A percentile compares a stretch with the other conserved stretches of the same genome.
Evolutionary conservation across 129 eudicot genomes (phyloP).

Genomic region (Oenanthe sinensis): DNA sequence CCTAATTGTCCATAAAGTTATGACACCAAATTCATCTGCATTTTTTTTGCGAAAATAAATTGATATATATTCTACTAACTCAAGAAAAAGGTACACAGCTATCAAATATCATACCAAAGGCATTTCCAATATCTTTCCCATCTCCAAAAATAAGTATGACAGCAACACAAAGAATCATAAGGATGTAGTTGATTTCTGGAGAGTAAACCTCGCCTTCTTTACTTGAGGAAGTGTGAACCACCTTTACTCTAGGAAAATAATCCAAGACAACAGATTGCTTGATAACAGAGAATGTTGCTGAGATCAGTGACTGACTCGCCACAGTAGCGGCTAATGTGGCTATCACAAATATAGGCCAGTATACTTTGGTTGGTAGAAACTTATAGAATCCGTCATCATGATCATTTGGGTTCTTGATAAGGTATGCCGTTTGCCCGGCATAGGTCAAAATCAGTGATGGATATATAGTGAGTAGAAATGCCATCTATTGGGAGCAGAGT

Average conservation of each 20-base stretch:
- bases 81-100: not conserved
- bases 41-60: not conserved
- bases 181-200: conserved; percentile 60
- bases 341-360: conserved; percentile 66
- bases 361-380: conserved; percentile 43
- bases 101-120: conserved; percentile 41
- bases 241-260: conserved; percentile 65
- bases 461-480: conserved; percentile 45
- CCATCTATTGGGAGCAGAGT: conserved; percentile 30
- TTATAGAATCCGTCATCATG: conserved; percentile 53
- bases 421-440: conserved; percentile 70
- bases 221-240: conserved; percentile 59
- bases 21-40: not conserved
- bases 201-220: conserved; percentile 75
- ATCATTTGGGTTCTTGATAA: conserved; percentile 53
- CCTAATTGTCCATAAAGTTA: not conserved
- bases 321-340: conserved; percentile 59
- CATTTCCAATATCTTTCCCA: conserved; percentile 64
- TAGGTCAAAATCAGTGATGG: conserved; percentile 60
- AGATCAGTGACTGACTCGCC: conserved; percentile 67
- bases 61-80: not conserved
- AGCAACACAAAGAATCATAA: conserved; percentile 62
- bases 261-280: conserved; percentile 67
- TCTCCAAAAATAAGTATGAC: conserved; percentile 57
- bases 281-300: conserved; percentile 65